Evolutionary conservation across 768 basidiomycete genomes (phyloP), one percentile per base, ranked within the genome.

Genomic region (Panaeolus cyanescens): DNA sequence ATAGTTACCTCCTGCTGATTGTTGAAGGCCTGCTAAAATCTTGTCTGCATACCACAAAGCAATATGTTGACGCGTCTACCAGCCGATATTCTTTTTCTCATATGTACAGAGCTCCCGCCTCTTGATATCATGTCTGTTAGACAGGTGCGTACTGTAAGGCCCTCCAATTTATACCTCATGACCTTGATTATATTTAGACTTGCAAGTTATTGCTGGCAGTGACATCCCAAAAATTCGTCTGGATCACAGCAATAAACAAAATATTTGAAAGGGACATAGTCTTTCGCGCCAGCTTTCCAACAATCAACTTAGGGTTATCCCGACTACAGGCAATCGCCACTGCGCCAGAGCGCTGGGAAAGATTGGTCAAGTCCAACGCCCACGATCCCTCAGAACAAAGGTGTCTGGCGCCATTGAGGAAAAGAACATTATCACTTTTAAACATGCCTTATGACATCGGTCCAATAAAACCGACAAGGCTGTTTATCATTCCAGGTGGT

Each of bases 401-500:
- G 8, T 3, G 8, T 15, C n/a, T 50, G 25, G 30, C 25, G 12
- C 45, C 45, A 50, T 8, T 50, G 25, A 50, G 13, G 15, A 28
- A 25, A 15, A 22, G 45, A 28, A 9, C 25, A 28, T 15, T 50
- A 12, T 50, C 45, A 8, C 5, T 28, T 9, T 12, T 28, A 28
- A 8, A 25, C 25, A 10, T 34, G 6, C 45, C 9, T n/a, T 1
- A 9, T 13, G 45, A 50, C 10, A 28, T 5, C 22, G 45, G 9
- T 8, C 19, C 19, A 22, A 20, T 42, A 20, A 30, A 54, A 15
- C 31, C 58, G 32, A 25, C 53, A 5, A 45, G 54, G n/a, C 10
- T 60, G 45, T 66, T 53, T 25, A 63, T 66, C 32, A n/a, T 66
- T 32, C 65, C 65, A 22, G 65, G 65, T 17, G 65, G 65, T 10